Evolutionary conservation across 2,329 filamentous ascomycete species (phyloP), one percentile per base, ranked within the genome.

Genomic region (Fusarium albosuccineum): DNA sequence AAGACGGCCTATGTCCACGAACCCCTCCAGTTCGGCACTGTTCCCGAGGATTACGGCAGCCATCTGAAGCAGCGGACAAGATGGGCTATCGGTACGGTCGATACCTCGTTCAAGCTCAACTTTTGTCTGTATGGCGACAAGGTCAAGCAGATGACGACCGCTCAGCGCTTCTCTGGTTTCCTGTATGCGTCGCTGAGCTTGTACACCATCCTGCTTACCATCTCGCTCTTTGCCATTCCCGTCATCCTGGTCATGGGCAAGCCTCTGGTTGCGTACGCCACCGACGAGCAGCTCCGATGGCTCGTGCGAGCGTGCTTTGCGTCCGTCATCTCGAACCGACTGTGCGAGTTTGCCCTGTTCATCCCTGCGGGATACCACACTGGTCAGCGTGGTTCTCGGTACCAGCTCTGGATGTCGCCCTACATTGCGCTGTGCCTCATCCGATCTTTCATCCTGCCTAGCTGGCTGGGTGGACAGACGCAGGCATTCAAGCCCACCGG

Each of bases 321-420:
- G 9, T 75, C 83, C 2, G 80, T 81, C 34, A 77, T 87, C 2
- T 73, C 78, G 54, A 87, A 85, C 72, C 83, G 86, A n/a, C 54
- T 88, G 1, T 85, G 82, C 74, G 86, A 89, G 71, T 82, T 86
- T 60, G 78, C 83, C n/a, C 80, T 87, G n/a, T 89, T 83, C 73
- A 81, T 87, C 11, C 86, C 87, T 0, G 82, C 85, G 2, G 86
- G 87, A 17, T 89, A 89, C 70, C 83, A 87, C 72, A 86, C 85
- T 10, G 86, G 85, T 5, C 86, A 87, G 74, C 81, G 86, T 55
- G 85, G 85, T 39, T 81, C 82, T 3, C 80, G 85, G 5, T 85
- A 85, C 64, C 84, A 87, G 74, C 78, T 89, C 29, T 89, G 87
- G 86, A 89, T 89, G 86, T 82, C 86, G 7, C 86, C 87, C 0